Percentiles rank a stretch among this genome's conserved stretches.
Conservation (phyloP, 2,329 filamentous ascomycete species). For the Nigrograna mackinnonii region DNA sequence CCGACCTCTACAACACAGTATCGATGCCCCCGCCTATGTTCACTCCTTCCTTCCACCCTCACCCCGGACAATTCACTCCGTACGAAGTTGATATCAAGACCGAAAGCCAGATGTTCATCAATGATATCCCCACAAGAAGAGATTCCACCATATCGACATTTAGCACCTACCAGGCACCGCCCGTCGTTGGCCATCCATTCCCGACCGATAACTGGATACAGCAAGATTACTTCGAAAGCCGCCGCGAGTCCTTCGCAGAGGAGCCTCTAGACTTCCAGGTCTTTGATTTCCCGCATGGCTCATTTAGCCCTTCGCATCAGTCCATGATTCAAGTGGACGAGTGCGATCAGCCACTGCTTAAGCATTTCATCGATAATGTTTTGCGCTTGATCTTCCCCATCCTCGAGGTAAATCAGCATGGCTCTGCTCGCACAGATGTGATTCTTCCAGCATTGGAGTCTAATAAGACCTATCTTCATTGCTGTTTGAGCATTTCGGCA, state of each 20-base stretch:
- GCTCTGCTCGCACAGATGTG: conserved; percentile 77
- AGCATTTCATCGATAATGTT: conserved; percentile 89
- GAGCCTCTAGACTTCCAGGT: conserved; percentile 71
- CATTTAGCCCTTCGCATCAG: conserved; percentile 64
- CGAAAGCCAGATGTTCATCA: conserved; percentile 90
- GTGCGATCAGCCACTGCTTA: conserved; percentile 80
- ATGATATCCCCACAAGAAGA: conserved; percentile 81
- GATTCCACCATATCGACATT: conserved; percentile 92
- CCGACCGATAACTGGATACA: conserved; percentile 73
- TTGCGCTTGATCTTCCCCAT: conserved; percentile 90
- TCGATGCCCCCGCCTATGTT: conserved; percentile 59
- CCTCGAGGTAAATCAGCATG: conserved; percentile 85
- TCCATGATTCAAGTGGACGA: conserved; percentile 83
- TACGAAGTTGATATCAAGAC: conserved; percentile 97
- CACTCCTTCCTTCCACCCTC: conserved; percentile 47
- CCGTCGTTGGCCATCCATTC: conserved; percentile 68
- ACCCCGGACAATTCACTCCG: conserved; percentile 68
- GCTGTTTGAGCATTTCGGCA: conserved; percentile 89
- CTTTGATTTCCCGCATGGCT: conserved; percentile 77
- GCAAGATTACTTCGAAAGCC: conserved; percentile 70
- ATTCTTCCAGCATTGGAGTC: conserved; percentile 85
- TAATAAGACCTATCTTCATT: conserved; percentile 94
- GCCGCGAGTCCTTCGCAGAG: conserved; percentile 66
- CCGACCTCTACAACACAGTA: conserved; percentile 62
- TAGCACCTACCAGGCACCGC: conserved; percentile 84